Evolutionary conservation across 768 basidiomycete species (phyloP), one percentile per base, ranked within the genome.

Genomic region (Serendipita sp.): DNA sequence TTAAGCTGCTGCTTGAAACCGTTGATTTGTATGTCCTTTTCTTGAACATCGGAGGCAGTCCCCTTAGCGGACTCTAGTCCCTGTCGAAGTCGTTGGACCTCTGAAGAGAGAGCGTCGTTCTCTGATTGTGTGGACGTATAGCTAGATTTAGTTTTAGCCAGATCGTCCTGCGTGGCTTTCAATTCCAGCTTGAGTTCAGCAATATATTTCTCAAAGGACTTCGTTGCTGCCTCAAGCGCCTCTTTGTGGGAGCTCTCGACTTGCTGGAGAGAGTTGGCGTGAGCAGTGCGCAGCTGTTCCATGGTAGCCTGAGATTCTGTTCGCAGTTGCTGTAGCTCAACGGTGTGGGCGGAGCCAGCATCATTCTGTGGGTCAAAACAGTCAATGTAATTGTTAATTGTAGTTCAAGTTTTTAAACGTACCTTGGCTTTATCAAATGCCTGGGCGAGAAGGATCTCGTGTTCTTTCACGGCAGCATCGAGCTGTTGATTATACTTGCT

Each of bases 91-190:
- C 66, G 52, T 69, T 88, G 86, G 18, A 86, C 78, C 70, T 91
- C 86, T 18, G 78, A 73, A 54, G 78, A 82, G 44, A 89, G 74
- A 16, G 67, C 76, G 65, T 82, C 81, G 3, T 83, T 73, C 68
- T 90, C 86, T 2, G 76, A 71, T 34, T 78, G 78, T 35, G 81
- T 75, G 3, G 79, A 66, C 18, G 84, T 79, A 5, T 85, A 70
- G 30, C 81, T 74, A 0, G 80, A 71, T 72, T 92, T 91, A 3
- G 86, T 79, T 76, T 90, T 91, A 2, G 78, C 70, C 41, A 93
- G 83, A 72, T 91, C 89, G 67, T 92, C 89, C 70, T 85, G 83
- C 0, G 91, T 89, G 13, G 89, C 91, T 70, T 86, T 89, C 47
- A 92, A 80, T 68, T 91, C 88, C 35, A 91, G 75, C 65, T 76